phyloP scores from a whole-genome alignment of 1,284 basidiomycete species.

The Cryptococcus floricola region DNA sequence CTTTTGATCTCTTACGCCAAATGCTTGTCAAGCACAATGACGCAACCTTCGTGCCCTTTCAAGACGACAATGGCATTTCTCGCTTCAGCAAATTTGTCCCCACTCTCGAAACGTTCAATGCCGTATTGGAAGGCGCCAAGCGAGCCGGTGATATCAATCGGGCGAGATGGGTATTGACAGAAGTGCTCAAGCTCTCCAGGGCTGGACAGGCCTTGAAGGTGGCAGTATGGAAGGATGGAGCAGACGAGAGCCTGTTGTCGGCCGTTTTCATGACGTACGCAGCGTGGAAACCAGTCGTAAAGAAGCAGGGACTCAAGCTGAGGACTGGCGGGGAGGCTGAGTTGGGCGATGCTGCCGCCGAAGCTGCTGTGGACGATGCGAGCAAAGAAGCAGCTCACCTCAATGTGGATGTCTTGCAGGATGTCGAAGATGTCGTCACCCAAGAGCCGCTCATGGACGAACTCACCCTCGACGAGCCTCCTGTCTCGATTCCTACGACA shows the following conservation, averaged over 20 bases:
- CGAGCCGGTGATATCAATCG: constrained; percentile 75
- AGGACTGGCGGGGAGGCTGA: constrained; percentile 15
- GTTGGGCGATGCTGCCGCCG: constrained; percentile 1
- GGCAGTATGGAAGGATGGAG: constrained; percentile 28
- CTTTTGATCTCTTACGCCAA: constrained; percentile 70
- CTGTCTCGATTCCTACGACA: constrained; percentile 1
- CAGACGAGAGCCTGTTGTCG: constrained; percentile 72
- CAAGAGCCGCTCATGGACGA: neutral
- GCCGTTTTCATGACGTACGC: constrained; percentile 87
- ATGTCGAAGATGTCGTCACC: constrained; percentile 5
- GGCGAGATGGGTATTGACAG: constrained; percentile 85
- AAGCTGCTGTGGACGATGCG: neutral
- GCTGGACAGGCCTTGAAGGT: constrained; percentile 10
- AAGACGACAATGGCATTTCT: constrained; percentile 13
- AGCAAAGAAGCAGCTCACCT: constrained; percentile 4
- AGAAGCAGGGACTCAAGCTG: constrained; percentile 12
- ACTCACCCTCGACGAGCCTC: neutral
- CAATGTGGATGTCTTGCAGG: constrained; percentile 11
- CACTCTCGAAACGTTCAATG: constrained; percentile 68
- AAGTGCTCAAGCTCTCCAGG: constrained; percentile 59
- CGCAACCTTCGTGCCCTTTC: constrained; percentile 32
- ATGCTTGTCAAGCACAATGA: constrained; percentile 69
- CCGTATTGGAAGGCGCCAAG: constrained; percentile 84
- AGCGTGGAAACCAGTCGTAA: constrained; percentile 59
- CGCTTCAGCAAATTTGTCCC: constrained; percentile 51